phyloP scores from a whole-genome alignment of 352 stramenopile species.

The Pythium aquatile region DNA sequence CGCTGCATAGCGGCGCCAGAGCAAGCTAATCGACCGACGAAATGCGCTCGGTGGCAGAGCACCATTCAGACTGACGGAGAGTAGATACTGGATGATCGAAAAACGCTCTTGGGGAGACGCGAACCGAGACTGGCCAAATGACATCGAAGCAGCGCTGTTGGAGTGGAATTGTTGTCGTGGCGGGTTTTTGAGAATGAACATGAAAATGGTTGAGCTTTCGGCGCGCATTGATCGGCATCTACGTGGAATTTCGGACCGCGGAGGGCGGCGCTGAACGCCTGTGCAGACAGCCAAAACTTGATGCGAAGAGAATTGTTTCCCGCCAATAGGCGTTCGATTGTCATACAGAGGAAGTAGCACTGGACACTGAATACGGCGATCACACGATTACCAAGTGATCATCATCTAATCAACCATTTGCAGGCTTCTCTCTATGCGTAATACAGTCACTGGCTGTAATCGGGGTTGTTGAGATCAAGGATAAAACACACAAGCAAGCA shows the following conservation, averaged over 20 bases:
- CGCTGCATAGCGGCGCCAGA: not conserved
- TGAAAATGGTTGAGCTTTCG: not conserved
- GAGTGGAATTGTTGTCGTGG: not conserved
- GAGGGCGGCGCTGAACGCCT: not conserved
- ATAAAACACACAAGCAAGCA: no score
- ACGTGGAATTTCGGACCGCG: not conserved
- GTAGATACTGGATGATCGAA: not conserved
- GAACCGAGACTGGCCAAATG: not conserved
- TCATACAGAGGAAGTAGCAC: constrained; percentile 1
- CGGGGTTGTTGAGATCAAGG: no score
- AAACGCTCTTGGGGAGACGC: not conserved
- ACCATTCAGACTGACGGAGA: not conserved
- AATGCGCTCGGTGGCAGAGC: not conserved
- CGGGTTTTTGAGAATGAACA: not conserved
- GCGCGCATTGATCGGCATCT: not conserved
- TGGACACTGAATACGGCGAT: no score
- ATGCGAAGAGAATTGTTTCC: not conserved
- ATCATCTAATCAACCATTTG: no score
- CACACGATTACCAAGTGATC: no score
- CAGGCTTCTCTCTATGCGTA: no score
- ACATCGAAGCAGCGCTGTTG: not conserved
- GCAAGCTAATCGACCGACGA: not conserved
- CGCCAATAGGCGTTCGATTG: not conserved
- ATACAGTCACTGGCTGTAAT: no score
- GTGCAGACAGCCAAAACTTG: not conserved